phyloP scores from a whole-genome alignment of 495 filamentous ascomycete species.

The Acidiella bohemica region DNA sequence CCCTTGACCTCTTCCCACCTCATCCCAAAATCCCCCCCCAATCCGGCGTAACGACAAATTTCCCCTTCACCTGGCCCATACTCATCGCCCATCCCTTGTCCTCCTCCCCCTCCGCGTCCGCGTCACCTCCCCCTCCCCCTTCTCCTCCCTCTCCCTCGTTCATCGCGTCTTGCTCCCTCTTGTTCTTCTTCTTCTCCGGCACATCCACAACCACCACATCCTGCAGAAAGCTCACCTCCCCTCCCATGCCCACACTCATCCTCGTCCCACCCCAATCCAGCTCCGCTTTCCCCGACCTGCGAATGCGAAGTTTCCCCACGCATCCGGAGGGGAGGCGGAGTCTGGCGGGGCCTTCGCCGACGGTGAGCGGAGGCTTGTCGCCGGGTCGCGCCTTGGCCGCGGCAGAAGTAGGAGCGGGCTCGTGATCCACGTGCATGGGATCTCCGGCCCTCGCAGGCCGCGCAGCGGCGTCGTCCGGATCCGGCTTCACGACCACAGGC shows the following conservation, averaged over 20 bases:
- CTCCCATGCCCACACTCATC: constrained; percentile 32
- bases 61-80: constrained; percentile 46
- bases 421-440: constrained; percentile 6
- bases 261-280: constrained; percentile 46
- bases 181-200: constrained; percentile 25
- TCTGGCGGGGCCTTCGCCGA: too few species aligned
- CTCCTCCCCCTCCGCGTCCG: not conserved
- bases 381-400: constrained; percentile 9
- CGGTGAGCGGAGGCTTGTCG: constrained; percentile 16
- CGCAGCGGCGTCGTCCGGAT: constrained; percentile 7
- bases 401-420: not conserved
- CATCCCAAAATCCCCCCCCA: constrained; percentile 31
- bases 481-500: constrained; percentile 27
- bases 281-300: constrained; percentile 45
- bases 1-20: not conserved
- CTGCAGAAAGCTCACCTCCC: constrained; percentile 20
- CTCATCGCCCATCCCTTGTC: constrained; percentile 33
- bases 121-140: constrained; percentile 23
- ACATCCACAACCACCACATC: constrained; percentile 21
- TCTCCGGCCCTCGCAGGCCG: not conserved
- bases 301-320: constrained; percentile 45
- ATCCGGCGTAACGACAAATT: constrained; percentile 42
- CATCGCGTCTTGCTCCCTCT: constrained; percentile 20
- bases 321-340: constrained; percentile 33
- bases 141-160: constrained; percentile 24